Evolutionary conservation across 2,329 filamentous ascomycete genomes (phyloP), one percentile per base, ranked within the genome.

Genomic region (Dactylella cylindrospora): DNA sequence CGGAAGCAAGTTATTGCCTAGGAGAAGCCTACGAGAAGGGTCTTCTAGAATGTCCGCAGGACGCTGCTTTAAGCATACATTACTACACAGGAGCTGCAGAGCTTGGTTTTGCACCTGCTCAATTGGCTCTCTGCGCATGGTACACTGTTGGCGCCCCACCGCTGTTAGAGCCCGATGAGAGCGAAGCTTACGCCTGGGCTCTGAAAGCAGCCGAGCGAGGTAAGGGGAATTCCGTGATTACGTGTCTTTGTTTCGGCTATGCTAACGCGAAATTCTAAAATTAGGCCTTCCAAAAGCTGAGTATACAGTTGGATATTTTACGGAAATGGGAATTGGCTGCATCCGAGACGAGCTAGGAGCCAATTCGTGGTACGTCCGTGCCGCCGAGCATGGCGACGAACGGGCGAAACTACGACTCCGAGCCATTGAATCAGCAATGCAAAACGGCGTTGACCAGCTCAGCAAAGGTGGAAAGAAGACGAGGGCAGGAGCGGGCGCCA

Each of bases 61-160:
- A 98, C 72, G 89, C 93, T 1, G 89, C 90, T 1, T 77, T 98
- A 47, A 96, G 90, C 66, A 90, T 98, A 7, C 93, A 98, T 73
- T 98, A 96, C 71, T 98, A 98, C 75, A 98, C 91, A 1, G 85
- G 84, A 20, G 91, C 93, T 9, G 93, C 93, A 2, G 87, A 95
- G 70, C 79, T 80, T 38, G 89, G 88, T 1, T 86, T 96, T 70
- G 79, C 90, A 0, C 80, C 84, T 40, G 91, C 90, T 40, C 97
- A 97, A 90, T 95, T 98, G 90, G 91, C 91, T 3, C 78, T 98
- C 6, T 98, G 93, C 74, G 93, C 93, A 8, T 98, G 93, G 93
- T 98, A 97, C 73, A 86, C 97, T 79, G 86, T 97, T 32, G 93
- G 93, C 8, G 93, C 93, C 1, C 86, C 90, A 67, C 90, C 90